Evolutionary conservation across 768 basidiomycete species (phyloP).

Genomic region (Xerocomus spinulosus): DNA sequence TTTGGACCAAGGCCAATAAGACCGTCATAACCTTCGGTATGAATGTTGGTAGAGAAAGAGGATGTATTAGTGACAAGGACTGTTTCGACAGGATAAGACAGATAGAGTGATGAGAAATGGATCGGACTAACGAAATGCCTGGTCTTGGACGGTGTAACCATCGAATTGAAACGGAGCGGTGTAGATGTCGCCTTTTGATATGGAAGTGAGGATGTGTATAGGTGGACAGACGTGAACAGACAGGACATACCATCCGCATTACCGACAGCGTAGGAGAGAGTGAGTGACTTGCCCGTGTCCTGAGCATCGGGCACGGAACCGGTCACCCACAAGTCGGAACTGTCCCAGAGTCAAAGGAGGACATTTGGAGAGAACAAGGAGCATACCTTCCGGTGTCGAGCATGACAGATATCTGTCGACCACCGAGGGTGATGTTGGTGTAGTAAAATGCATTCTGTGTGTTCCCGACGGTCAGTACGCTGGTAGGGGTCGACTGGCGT

Average conservation of each 20-base stretch:
- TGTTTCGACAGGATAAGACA: constrained; percentile 22
- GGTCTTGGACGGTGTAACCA: constrained; percentile 53
- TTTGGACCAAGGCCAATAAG: constrained; percentile 79
- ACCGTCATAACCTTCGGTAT: constrained; percentile 60
- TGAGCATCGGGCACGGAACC: constrained; percentile 45
- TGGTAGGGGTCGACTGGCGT: constrained; percentile 23
- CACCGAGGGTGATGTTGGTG: constrained; percentile 65
- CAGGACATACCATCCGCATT: constrained; percentile 48
- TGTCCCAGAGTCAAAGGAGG: constrained; percentile 24
- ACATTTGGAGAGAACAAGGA: background rate
- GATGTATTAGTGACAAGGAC: constrained; percentile 63
- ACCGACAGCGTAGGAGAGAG: constrained; percentile 67
- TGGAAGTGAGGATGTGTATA: background rate
- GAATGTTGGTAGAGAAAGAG: constrained; percentile 58
- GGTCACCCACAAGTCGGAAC: constrained; percentile 74
- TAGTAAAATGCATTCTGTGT: constrained; percentile 72
- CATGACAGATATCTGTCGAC: constrained; percentile 52
- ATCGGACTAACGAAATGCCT: constrained; percentile 56
- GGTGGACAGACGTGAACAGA: background rate
- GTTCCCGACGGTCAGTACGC: constrained; percentile 49
- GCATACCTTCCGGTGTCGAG: constrained; percentile 73
- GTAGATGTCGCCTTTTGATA: constrained; percentile 48
- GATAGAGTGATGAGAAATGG: background rate
- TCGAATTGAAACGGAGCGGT: constrained; percentile 50
- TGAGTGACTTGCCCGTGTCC: constrained; percentile 52